phyloP scores from a whole-genome alignment of 768 basidiomycete species.

The Porpolomopsis calyptriformis region DNA sequence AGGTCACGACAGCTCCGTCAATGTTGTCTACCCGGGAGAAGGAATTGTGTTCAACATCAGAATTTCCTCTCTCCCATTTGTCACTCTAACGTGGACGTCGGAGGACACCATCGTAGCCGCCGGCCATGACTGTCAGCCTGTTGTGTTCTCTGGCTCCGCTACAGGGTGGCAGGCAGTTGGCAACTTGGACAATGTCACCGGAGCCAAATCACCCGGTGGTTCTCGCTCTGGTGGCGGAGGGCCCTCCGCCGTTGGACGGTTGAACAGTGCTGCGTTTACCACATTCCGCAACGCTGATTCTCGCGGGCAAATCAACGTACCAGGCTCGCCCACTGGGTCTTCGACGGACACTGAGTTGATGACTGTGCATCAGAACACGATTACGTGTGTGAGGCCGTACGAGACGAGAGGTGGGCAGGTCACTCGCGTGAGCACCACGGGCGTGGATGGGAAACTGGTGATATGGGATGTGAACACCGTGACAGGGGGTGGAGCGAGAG shows the following conservation, averaged over 20 bases:
- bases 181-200: constrained; percentile 75
- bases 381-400: constrained; percentile 81
- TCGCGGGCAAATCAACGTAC: constrained; percentile 39
- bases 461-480: constrained; percentile 76
- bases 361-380: constrained; percentile 97
- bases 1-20: constrained; percentile 96
- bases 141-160: constrained; percentile 69
- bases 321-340: constrained; percentile 11
- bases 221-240: constrained; percentile 37
- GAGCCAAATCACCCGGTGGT: constrained; percentile 32
- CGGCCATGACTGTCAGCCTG: constrained; percentile 95
- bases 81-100: constrained; percentile 78
- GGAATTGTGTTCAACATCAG: constrained; percentile 65
- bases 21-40: constrained; percentile 80
- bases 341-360: constrained; percentile 59
- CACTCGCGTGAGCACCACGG: constrained; percentile 75
- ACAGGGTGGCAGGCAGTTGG: constrained; percentile 72
- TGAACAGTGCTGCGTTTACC: constrained; percentile 90
- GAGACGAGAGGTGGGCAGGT: constrained; percentile 50
- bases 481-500: constrained; percentile 22
- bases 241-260: constrained; percentile 48
- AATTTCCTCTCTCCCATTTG: constrained; percentile 67
- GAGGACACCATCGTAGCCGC: constrained; percentile 81
- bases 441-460: constrained; percentile 87
- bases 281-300: constrained; percentile 88